Percentiles rank a stretch among this genome's conserved stretches.
Evolutionary conservation across 306 rosid species (phyloP).

Genomic region (Cajanus cajan): DNA sequence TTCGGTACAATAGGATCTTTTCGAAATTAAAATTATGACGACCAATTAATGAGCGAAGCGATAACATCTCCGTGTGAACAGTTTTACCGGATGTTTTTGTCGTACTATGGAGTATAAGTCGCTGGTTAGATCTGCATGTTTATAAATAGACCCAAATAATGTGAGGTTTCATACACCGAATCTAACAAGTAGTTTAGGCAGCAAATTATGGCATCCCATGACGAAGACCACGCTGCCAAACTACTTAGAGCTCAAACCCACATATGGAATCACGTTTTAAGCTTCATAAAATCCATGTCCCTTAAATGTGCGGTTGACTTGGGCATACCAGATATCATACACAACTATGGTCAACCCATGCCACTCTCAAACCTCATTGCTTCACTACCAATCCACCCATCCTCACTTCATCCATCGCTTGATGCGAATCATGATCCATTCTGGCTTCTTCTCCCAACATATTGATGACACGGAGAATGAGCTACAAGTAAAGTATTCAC

Average conservation of each 20-base stretch:
- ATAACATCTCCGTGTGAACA: too few species aligned
- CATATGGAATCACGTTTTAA: conserved; percentile 13
- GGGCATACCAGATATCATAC: conserved; percentile 32
- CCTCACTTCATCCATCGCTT: neutral
- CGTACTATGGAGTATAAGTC: too few species aligned
- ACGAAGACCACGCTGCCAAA: neutral
- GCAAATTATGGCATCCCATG: conserved; percentile 9
- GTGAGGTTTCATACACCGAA: neutral
- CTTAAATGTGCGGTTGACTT: conserved; percentile 25
- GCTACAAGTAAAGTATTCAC: neutral
- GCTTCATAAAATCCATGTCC: conserved; percentile 33
- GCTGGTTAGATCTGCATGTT: too few species aligned
- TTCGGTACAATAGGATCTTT: too few species aligned
- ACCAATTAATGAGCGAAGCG: too few species aligned
- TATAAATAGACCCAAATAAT: too few species aligned
- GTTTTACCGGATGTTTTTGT: too few species aligned
- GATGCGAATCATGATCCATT: conserved; percentile 27
- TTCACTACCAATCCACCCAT: conserved; percentile 23
- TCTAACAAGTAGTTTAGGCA: neutral
- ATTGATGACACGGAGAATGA: neutral
- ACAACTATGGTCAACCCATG: conserved; percentile 32
- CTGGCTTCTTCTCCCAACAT: conserved; percentile 7
- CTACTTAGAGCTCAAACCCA: conserved; percentile 22
- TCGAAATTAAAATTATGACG: too few species aligned
- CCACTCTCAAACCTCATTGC: conserved; percentile 26